phyloP scores from a whole-genome alignment of 805 yeast genomes.

The Candida wancherniae region DNA sequence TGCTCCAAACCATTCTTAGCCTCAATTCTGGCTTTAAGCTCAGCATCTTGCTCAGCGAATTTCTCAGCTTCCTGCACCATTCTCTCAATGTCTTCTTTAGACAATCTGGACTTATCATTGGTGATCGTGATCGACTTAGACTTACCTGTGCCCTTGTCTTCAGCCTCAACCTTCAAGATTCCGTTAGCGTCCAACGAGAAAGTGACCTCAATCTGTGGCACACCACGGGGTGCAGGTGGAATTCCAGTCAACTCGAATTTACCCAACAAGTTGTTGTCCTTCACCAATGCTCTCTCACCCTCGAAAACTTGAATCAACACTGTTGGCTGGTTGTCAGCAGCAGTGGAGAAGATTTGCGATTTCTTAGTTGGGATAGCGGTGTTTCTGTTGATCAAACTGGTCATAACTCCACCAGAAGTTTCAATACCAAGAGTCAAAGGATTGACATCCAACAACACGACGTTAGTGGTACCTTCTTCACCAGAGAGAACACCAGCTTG shows the following conservation, averaged over 20 bases:
- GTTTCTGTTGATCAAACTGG: constrained; percentile 20
- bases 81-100: constrained; percentile 19
- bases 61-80: constrained; percentile 21
- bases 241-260: constrained; percentile 20
- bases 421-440: constrained; percentile 22
- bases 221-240: constrained; percentile 22
- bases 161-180: constrained; percentile 19
- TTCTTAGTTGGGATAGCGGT: constrained; percentile 21
- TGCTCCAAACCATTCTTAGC: constrained; percentile 19
- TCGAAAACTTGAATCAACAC: constrained; percentile 20
- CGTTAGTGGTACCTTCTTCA: constrained; percentile 65
- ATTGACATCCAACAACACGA: constrained; percentile 31
- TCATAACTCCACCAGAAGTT: constrained; percentile 21
- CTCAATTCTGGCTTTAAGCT: constrained; percentile 18
- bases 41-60: constrained; percentile 19
- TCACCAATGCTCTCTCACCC: constrained; percentile 21
- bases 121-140: constrained; percentile 18
- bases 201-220: constrained; percentile 21
- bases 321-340: constrained; percentile 21
- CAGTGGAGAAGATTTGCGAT: constrained; percentile 21
- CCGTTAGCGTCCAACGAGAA: constrained; percentile 20
- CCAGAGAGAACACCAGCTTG: constrained; percentile 22
- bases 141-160: constrained; percentile 20
- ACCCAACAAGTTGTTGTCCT: constrained; percentile 22
- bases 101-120: constrained; percentile 18